Evolutionary conservation across 2,329 filamentous ascomycete species (phyloP), one percentile per base, ranked within the genome.

Genomic region (Aspergillus fumigatiaffinis): DNA sequence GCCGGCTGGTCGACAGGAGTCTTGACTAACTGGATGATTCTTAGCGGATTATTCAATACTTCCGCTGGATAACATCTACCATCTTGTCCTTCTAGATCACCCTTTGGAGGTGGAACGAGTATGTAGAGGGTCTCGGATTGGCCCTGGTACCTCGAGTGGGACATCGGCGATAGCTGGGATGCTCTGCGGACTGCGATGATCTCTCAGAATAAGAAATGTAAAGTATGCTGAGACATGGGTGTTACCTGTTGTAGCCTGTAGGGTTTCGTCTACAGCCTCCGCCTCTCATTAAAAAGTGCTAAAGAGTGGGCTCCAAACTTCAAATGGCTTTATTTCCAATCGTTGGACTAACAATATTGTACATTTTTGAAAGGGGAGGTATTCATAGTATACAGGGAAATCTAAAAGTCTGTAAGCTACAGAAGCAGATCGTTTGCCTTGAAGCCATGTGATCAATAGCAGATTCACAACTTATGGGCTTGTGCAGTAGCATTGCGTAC

Each of bases 401-500:
- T 38, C 32, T 38, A 38, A 6, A 14, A 3, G 32, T 38, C 14
- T 7, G 4, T 17, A 38, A 38, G 14, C 32, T 38, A 38, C 14
- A 38, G 5, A 5, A 38, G 32, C 14, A 38, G 32, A 38, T 14
- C 32, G 32, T 35, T 35, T 38, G 32, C 5, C 14, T 38, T 17
- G 5, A 17, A 7, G 17, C 7, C 20, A 38, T 20, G 8, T 8
- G 35, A 25, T 14, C 32, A n/a, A 25, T 29, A 46, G 7, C 23
- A 10, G 28, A n/a, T 46, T 60, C 48, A 66, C 48, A 62, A 59
- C 32, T 61, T 66, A 12, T 48, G 64, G 50, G 63, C 64, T 59
- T 68, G 66, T 8, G 65, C 54, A 49, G 69, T 60, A 14, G 66
- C 60, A 35, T 52, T 61, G 5, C 68, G 63, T 4, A 67, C 49